Conservation (phyloP, 2,329 filamentous ascomycete genomes). For the Intubia oerlemansii region DNA sequence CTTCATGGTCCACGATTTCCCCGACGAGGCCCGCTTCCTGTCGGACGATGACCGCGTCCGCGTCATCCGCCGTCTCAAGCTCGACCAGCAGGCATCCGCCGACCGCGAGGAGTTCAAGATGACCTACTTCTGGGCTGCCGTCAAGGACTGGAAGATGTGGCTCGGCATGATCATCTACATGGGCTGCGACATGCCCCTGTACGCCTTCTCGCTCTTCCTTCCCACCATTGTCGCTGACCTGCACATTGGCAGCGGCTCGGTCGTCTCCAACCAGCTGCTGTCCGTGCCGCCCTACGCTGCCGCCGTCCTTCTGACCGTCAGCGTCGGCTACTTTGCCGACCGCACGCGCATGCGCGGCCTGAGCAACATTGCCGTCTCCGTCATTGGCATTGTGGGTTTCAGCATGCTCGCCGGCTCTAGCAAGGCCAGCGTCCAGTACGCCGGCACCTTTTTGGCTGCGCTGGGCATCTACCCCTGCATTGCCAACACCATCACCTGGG, state of each 20-base stretch:
- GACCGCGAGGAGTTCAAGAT: slow-evolving; percentile 51
- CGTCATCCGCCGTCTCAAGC: slow-evolving; percentile 43
- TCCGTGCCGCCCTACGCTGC: slow-evolving; percentile 57
- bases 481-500: slow-evolving; percentile 73
- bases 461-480: slow-evolving; percentile 79
- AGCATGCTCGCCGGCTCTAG: slow-evolving; percentile 51
- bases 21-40: slow-evolving; percentile 50
- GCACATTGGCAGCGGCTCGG: slow-evolving; percentile 17
- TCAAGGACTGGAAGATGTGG: slow-evolving; percentile 59
- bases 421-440: slow-evolving; percentile 51
- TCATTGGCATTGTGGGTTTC: slow-evolving; percentile 59
- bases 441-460: slow-evolving; percentile 64
- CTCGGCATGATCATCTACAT: slow-evolving; percentile 25
- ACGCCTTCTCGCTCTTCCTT: slow-evolving; percentile 32
- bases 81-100: slow-evolving; percentile 46
- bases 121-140: slow-evolving; percentile 45
- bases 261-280: slow-evolving; percentile 46
- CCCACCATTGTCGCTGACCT: slow-evolving; percentile 30
- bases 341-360: slow-evolving; percentile 49
- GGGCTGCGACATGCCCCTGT: slow-evolving; percentile 25
- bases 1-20: slow-evolving; percentile 62
- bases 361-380: slow-evolving; percentile 54
- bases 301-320: slow-evolving; percentile 46
- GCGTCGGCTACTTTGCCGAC: slow-evolving; percentile 57
- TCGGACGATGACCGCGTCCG: slow-evolving; percentile 41